These are phyloP conservation scores for Buddleja alternifolia DNA, from an alignment of 257 asterid species.

Conservation along the genomic window DNA sequence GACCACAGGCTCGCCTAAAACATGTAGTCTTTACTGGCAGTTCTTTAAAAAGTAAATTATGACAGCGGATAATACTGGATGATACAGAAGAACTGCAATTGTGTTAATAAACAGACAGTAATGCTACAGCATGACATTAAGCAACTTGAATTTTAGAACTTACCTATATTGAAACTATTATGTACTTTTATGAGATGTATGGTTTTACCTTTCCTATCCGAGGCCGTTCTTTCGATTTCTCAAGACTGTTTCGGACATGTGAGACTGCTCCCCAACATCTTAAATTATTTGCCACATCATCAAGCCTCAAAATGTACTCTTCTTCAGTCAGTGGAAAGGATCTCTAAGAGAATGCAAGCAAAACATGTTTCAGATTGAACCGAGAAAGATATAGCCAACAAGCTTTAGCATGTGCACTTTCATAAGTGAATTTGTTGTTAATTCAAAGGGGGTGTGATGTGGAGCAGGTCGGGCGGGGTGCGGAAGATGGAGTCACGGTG, in stretches of 20 bases:
- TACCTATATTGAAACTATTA: background rate
- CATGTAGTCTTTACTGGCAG: background rate
- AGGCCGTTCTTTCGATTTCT: conserved; percentile 87
- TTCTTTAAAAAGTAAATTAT: background rate
- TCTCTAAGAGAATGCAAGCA: conserved; percentile 52
- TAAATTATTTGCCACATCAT: conserved; percentile 85
- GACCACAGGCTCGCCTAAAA: background rate
- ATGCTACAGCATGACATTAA: background rate
- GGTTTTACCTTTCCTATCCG: conserved; percentile 83
- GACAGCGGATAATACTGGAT: background rate
- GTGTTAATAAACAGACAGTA: background rate
- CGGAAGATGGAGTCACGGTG: too few species aligned
- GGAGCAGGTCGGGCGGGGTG: too few species aligned
- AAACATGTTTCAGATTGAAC: conserved; percentile 35
- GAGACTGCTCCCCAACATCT: conserved; percentile 99
- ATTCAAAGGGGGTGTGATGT: too few species aligned
- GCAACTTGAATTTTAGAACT: background rate
- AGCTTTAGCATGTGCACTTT: too few species aligned
- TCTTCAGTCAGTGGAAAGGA: conserved; percentile 93
- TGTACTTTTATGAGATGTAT: background rate
- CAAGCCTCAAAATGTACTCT: conserved; percentile 94
- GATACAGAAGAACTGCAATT: background rate
- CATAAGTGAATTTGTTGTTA: too few species aligned
- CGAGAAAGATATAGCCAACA: conserved; percentile 26
- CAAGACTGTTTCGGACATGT: conserved; percentile 79